Conservation (phyloP, 2,329 filamentous ascomycete species). For the Paracorniculantispora psalliotae region DNA sequence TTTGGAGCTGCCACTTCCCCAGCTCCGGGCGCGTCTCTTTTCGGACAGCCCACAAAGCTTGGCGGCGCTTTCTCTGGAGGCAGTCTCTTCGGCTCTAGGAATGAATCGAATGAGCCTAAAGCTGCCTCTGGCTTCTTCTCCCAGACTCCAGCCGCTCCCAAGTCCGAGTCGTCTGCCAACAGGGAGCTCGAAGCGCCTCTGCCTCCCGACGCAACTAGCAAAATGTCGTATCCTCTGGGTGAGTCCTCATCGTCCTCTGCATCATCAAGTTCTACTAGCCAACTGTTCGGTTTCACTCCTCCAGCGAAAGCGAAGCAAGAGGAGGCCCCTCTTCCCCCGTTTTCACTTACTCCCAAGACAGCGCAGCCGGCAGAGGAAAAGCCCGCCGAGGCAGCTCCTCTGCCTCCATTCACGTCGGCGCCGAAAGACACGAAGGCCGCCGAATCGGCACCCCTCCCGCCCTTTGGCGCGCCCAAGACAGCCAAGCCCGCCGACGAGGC, state of each 20-base stretch:
- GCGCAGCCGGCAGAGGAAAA: conserved; percentile 20
- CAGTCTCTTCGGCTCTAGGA: conserved; percentile 26
- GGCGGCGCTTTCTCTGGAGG: conserved; percentile 16
- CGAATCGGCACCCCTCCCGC: conserved; percentile 25
- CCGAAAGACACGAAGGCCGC: conserved; percentile 16
- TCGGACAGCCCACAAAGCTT: conserved; percentile 30
- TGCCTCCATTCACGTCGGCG: conserved; percentile 19
- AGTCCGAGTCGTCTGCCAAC: conserved; percentile 30
- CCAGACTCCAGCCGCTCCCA: conserved; percentile 25
- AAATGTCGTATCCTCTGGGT: conserved; percentile 38
- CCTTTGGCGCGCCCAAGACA: conserved; percentile 26
- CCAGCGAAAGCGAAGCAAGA: conserved; percentile 19
- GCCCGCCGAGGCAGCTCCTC: conserved; percentile 10
- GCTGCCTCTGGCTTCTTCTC: conserved; percentile 20
- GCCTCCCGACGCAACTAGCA: conserved; percentile 48
- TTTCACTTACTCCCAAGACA: neutral
- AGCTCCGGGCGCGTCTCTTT: conserved; percentile 28
- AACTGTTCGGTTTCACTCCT: conserved; percentile 25
- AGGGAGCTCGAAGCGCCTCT: conserved; percentile 32
- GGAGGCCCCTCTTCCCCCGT: conserved; percentile 16
- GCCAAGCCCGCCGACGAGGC: conserved; percentile 20
- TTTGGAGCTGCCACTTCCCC: conserved; percentile 37
- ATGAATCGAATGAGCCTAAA: conserved; percentile 22
- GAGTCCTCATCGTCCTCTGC: conserved; percentile 44
- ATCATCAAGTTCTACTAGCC: conserved; percentile 26